Evolutionary conservation across 192 early-diverging fungal species (phyloP).

Genomic region (Backusella circina): DNA sequence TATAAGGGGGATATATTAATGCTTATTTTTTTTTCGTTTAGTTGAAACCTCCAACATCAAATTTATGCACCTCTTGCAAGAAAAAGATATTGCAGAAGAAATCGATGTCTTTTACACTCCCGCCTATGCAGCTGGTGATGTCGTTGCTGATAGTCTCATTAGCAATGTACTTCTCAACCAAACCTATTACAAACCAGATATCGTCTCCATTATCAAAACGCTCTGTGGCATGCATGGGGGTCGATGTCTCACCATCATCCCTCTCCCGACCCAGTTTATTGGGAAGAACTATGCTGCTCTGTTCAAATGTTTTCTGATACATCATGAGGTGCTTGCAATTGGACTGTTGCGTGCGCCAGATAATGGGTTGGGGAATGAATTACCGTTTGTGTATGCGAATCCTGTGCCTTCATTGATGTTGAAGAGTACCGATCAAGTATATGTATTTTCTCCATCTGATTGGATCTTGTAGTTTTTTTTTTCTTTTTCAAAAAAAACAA

Average conservation of each 20-base stretch:
- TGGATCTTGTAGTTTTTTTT: background rate
- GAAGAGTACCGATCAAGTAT: slow-evolving; percentile 51
- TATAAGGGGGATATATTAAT: background rate
- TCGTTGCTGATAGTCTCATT: slow-evolving; percentile 49
- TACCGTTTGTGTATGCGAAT: slow-evolving; percentile 67
- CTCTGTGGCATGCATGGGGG: slow-evolving; percentile 50
- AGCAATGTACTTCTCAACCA: slow-evolving; percentile 46
- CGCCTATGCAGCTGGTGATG: slow-evolving; percentile 60
- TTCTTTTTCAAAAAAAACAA: too few relatives aligned
- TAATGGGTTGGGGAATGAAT: slow-evolving; percentile 44
- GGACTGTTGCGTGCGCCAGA: slow-evolving; percentile 44
- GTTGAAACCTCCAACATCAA: slow-evolving; percentile 51
- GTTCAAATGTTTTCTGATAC: slow-evolving; percentile 42
- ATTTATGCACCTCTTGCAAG: slow-evolving; percentile 44
- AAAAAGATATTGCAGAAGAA: slow-evolving; percentile 29
- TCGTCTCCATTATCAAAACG: slow-evolving; percentile 54
- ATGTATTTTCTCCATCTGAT: slow-evolving; percentile 31
- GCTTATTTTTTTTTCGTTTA: background rate
- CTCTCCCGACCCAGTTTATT: slow-evolving; percentile 40
- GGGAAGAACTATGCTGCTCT: slow-evolving; percentile 46
- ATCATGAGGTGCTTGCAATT: slow-evolving; percentile 51
- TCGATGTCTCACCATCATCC: slow-evolving; percentile 37
- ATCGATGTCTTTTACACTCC: slow-evolving; percentile 48
- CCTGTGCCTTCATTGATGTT: slow-evolving; percentile 53
- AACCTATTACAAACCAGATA: slow-evolving; percentile 47